Conservation (phyloP, 768 basidiomycete species). For the Lyophyllum decastes region DNA sequence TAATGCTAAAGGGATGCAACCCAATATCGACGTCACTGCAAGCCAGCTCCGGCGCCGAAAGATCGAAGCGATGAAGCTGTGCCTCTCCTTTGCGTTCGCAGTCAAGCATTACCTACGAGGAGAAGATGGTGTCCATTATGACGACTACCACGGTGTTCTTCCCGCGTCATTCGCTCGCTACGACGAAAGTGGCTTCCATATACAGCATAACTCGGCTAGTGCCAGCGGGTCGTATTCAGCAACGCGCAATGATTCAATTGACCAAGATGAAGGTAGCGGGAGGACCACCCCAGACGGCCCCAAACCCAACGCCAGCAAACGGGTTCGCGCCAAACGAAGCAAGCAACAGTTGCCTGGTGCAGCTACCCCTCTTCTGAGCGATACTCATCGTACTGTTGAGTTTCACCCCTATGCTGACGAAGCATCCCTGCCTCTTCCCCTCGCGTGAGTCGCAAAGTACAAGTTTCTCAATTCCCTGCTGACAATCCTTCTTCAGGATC, state of each 20-base stretch:
- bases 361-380: slow-evolving; percentile 65
- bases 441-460: slow-evolving; percentile 52
- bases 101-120: slow-evolving; percentile 84
- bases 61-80: slow-evolving; percentile 66
- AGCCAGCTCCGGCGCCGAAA: slow-evolving; percentile 65
- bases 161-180: slow-evolving; percentile 59
- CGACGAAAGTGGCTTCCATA: slow-evolving; percentile 43
- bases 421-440: slow-evolving; percentile 77
- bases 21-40: slow-evolving; percentile 43
- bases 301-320: slow-evolving; percentile 59
- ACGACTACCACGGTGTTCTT: slow-evolving; percentile 68
- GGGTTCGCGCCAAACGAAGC: slow-evolving; percentile 72
- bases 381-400: slow-evolving; percentile 57
- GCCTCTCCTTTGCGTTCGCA: slow-evolving; percentile 71
- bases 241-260: slow-evolving; percentile 29
- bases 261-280: slow-evolving; percentile 32
- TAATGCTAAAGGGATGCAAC: slow-evolving; percentile 53
- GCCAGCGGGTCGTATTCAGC: slow-evolving; percentile 44
- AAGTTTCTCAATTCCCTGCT: neutral
- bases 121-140: slow-evolving; percentile 72
- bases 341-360: slow-evolving; percentile 50
- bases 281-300: slow-evolving; percentile 33
- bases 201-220: slow-evolving; percentile 29
- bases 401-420: slow-evolving; percentile 58
- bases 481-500: slow-evolving; percentile 45